Evolutionary conservation across 345 rosid genomes (phyloP).

Genomic region (Stellera chamaejasme): DNA sequence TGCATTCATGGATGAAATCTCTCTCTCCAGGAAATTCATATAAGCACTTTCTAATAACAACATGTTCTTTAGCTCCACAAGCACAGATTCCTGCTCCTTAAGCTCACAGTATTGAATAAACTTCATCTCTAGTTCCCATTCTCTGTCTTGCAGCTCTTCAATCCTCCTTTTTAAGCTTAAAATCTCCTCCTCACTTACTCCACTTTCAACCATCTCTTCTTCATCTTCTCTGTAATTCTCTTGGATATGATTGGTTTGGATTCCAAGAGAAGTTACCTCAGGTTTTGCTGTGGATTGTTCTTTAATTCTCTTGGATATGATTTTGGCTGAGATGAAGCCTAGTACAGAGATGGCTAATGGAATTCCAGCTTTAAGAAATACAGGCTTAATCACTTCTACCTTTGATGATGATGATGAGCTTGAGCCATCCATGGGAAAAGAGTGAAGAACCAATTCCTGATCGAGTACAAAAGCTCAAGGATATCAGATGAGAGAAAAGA

Average conservation of each 20-base stretch:
- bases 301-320: constrained; percentile 23
- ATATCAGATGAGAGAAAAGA: neutral
- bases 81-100: constrained; percentile 51
- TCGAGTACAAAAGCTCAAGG: constrained; percentile 5
- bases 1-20: constrained; percentile 35
- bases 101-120: constrained; percentile 37
- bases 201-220: constrained; percentile 13
- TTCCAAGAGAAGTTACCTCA: constrained; percentile 5
- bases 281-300: constrained; percentile 14
- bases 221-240: constrained; percentile 17
- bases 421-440: constrained; percentile 25
- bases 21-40: constrained; percentile 36
- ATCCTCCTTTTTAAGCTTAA: constrained; percentile 24
- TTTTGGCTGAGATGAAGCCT: constrained; percentile 45
- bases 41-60: constrained; percentile 29
- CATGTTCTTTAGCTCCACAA: constrained; percentile 41
- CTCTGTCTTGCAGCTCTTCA: constrained; percentile 45
- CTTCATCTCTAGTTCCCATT: constrained; percentile 27
- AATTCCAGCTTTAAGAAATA: constrained; percentile 53
- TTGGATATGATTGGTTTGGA: constrained; percentile 14
- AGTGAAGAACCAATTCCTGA: neutral
- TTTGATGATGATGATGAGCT: constrained; percentile 13
- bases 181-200: constrained; percentile 19
- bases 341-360: constrained; percentile 56
- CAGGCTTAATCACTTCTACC: constrained; percentile 39